Base-by-base conservation (phyloP, 2,329 filamentous ascomycete genomes). In the Parafenestella ontariensis region DNA sequence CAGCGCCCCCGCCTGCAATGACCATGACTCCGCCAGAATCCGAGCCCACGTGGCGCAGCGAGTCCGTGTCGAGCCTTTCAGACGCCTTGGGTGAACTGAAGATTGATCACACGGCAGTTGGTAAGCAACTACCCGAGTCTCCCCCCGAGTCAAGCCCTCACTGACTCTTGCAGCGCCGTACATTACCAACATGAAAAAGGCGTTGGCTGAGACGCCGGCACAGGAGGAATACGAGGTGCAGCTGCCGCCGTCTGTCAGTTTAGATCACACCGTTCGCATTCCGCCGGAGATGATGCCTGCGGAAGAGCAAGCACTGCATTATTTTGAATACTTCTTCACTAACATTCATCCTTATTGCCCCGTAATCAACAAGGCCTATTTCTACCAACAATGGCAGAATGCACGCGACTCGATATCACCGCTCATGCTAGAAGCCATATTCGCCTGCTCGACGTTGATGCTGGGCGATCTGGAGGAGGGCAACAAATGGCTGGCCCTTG, bases 321-420 rank as follows among this genome's bases (percentile, higher is more conserved):
- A 95, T 71, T 96, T 98, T 72, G 87, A 95, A 34, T 89, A 96
- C 39, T 98, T 92, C 73, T 98, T 98, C 75, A 81, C 83, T 29
- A 88, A 97, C 64, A 90, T 97, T 28, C 95, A 98, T 69, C 93
- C 93, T 0, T 98, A 96, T 65, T 88, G 96, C 1, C 94, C 94
- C 0, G 92, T 98, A 3, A 79, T 98, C 48, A 93, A 95, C 77
- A 90, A 91, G 68, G 80, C 84, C 2, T 82, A 89, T 34, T 90
- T 98, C 66, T 96, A 95, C 69, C 88, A 92, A 39, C 92, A 97
- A 77, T 98, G 94, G 94, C 87, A 90, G 52, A 87, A 86, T 15
- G 89, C 92, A 57, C 85, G 91, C 54, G 85, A 89, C n/a, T 86
- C 89, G 0, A 92, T 98, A 26, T 97, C 95, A 0, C 93, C 94